phyloP scores from a whole-genome alignment of 768 basidiomycete species.

The Lactarius psammicola region DNA sequence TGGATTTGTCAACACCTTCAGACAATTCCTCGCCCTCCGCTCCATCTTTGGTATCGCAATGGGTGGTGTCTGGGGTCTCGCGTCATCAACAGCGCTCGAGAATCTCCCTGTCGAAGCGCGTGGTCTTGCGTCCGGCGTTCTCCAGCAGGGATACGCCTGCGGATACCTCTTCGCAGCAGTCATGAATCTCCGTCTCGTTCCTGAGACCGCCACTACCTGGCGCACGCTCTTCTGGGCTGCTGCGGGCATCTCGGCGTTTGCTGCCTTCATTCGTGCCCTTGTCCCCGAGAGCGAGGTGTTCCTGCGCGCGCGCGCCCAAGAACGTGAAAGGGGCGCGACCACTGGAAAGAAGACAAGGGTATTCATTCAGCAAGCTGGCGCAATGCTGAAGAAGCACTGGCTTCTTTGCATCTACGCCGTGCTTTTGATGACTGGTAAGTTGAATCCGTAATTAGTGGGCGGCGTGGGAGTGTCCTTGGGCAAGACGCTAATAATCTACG shows the following conservation, averaged over 20 bases:
- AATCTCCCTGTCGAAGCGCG: constrained; percentile 85
- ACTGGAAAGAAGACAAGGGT: constrained; percentile 55
- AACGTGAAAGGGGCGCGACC: constrained; percentile 42
- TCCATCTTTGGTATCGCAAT: constrained; percentile 84
- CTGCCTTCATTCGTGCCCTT: constrained; percentile 60
- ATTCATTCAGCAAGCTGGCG: constrained; percentile 69
- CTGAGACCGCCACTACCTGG: constrained; percentile 48
- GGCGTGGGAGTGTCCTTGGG: not conserved
- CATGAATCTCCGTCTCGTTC: constrained; percentile 69
- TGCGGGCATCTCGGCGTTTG: constrained; percentile 67
- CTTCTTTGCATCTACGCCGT: constrained; percentile 79
- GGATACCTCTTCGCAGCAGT: constrained; percentile 85
- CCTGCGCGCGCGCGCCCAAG: constrained; percentile 57
- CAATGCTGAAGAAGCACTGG: constrained; percentile 85
- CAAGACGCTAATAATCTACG: not conserved
- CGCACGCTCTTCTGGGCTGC: constrained; percentile 80
- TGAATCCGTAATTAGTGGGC: not conserved
- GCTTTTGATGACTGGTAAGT: constrained; percentile 68
- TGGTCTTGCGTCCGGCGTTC: constrained; percentile 80
- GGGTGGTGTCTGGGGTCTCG: constrained; percentile 89
- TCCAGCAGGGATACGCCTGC: constrained; percentile 90
- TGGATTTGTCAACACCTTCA: constrained; percentile 75
- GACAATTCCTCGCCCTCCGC: constrained; percentile 79
- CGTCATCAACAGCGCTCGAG: constrained; percentile 80
- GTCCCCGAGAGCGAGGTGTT: constrained; percentile 82